Conservation (phyloP, 768 basidiomycete species). For the Hericium rajendrae region DNA sequence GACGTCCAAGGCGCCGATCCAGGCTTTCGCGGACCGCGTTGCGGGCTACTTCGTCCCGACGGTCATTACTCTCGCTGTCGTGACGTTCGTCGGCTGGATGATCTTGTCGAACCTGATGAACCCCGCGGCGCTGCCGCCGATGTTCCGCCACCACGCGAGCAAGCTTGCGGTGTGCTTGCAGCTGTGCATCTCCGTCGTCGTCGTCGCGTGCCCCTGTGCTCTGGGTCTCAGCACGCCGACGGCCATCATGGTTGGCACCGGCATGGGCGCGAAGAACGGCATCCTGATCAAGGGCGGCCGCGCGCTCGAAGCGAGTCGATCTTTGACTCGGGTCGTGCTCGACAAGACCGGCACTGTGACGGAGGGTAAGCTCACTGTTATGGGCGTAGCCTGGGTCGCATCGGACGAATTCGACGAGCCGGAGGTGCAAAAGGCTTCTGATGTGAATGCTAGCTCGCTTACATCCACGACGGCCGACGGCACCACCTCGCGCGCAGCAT, state of each 20-base stretch:
- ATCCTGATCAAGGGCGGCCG: slow-evolving; percentile 97
- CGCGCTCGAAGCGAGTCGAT: slow-evolving; percentile 84
- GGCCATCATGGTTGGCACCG: slow-evolving; percentile 98
- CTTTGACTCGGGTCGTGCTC: slow-evolving; percentile 72
- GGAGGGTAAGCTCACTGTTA: slow-evolving; percentile 83
- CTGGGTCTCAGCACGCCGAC: slow-evolving; percentile 94
- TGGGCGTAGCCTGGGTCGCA: slow-evolving; percentile 67
- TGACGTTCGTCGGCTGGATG: slow-evolving; percentile 85
- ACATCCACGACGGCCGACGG: slow-evolving; percentile 47
- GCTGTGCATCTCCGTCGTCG: slow-evolving; percentile 95
- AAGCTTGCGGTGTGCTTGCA: slow-evolving; percentile 88
- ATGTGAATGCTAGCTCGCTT: slow-evolving; percentile 14
- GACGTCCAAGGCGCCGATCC: slow-evolving; percentile 96
- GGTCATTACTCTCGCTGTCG: slow-evolving; percentile 70
- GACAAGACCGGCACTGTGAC: slow-evolving; percentile 99
- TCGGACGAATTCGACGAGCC: slow-evolving; percentile 22
- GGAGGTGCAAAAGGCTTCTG: slow-evolving; percentile 4
- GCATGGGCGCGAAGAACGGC: slow-evolving; percentile 92
- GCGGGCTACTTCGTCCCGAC: slow-evolving; percentile 94
- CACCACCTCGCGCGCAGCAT: slow-evolving; percentile 41
- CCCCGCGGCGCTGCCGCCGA: slow-evolving; percentile 56
- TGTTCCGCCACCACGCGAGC: slow-evolving; percentile 77
- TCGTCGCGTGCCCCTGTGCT: slow-evolving; percentile 97
- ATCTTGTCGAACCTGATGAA: slow-evolving; percentile 50
- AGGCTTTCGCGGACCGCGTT: slow-evolving; percentile 89